phyloP scores from a whole-genome alignment of 2,329 filamentous ascomycete species.

The Fusarium sp. region DNA sequence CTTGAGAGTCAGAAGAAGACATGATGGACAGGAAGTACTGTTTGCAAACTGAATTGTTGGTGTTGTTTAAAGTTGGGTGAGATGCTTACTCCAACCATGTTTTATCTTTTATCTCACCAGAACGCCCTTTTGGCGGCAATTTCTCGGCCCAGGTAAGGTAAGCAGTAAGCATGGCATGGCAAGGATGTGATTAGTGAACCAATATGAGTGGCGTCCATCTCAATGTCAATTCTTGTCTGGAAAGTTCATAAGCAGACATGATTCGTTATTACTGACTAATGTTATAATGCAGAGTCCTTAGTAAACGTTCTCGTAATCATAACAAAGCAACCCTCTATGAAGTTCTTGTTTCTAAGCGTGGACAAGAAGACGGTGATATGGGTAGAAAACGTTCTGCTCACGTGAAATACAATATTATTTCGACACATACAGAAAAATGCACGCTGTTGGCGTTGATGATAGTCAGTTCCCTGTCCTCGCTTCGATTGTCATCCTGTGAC shows the following conservation, averaged over 20 bases:
- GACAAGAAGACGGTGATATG: constrained; percentile 28
- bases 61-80: not conserved
- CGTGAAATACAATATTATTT: no score
- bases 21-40: accelerated
- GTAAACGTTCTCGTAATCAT: constrained; percentile 23
- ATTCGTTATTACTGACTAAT: not conserved
- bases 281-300: not conserved
- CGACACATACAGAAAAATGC: constrained; percentile 23
- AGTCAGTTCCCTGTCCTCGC: no score
- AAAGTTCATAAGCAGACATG: no score
- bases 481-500: no score
- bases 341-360: constrained; percentile 43
- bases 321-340: constrained; percentile 19
- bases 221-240: no score
- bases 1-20: constrained; percentile 11
- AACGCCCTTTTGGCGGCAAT: constrained; percentile 18
- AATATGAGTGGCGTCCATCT: no score
- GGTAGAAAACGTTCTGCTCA: constrained; percentile 27
- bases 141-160: not conserved
- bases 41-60: not conserved
- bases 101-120: not conserved
- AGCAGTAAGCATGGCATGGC: not conserved
- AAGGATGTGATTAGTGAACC: not conserved
- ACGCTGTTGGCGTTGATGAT: constrained; percentile 28
- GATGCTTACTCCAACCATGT: not conserved